A percentile compares a stretch with the other conserved stretches of the same genome.
Evolutionary conservation across 2,329 filamentous ascomycete genomes (phyloP).

Genomic region (Lasiodiplodia theobromae): DNA sequence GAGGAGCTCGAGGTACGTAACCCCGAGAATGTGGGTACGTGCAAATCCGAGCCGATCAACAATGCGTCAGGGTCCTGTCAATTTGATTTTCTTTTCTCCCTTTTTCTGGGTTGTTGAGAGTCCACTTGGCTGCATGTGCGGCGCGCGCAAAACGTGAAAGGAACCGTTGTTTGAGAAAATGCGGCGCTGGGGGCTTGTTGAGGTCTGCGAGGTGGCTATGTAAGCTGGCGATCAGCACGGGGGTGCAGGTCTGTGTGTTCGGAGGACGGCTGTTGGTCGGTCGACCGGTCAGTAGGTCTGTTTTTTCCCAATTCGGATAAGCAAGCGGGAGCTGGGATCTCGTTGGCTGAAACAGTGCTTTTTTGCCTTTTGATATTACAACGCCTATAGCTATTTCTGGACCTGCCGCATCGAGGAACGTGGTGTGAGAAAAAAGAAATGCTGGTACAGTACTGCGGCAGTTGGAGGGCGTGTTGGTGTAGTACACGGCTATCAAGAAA

Average conservation of each 20-base stretch:
- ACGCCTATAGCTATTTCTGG: neutral
- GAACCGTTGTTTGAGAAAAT: conserved; percentile 12
- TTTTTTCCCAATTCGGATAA: neutral
- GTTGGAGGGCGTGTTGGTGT: neutral
- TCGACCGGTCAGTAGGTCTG: neutral
- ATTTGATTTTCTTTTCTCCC: neutral
- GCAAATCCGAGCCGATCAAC: neutral
- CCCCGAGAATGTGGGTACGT: neutral
- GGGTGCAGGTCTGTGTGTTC: conserved; percentile 11
- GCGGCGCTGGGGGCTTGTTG: conserved; percentile 6
- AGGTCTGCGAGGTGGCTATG: conserved; percentile 6
- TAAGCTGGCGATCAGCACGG: neutral
- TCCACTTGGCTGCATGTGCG: neutral
- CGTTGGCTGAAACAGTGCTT: conserved; percentile 6
- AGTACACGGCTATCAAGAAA: neutral
- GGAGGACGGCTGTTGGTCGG: neutral
- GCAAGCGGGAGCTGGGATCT: neutral
- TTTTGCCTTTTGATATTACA: neutral
- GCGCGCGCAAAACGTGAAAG: neutral
- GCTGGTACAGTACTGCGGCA: neutral
- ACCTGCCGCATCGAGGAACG: neutral
- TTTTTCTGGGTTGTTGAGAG: neutral
- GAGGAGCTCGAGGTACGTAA: neutral
- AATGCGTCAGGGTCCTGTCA: neutral
- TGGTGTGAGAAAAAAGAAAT: neutral